Evolutionary conservation across 2,329 filamentous ascomycete species (phyloP).

Genomic region (Metarhizium sp.): DNA sequence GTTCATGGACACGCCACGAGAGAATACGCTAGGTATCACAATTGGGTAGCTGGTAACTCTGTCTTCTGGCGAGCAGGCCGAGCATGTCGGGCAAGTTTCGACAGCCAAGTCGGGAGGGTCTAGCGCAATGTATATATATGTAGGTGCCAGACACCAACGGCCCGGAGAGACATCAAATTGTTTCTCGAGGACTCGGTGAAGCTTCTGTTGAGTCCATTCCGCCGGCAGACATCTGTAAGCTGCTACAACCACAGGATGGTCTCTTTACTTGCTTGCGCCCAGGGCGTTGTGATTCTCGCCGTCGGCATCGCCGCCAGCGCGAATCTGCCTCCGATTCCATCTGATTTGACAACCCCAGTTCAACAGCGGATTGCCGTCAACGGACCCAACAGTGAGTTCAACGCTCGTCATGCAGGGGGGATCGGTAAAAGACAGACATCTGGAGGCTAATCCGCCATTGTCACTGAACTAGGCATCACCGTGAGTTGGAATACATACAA

Average conservation of each 20-base stretch:
- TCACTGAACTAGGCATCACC: slow-evolving; percentile 31
- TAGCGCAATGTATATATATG: no score
- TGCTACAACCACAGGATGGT: neutral
- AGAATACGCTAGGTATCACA: neutral
- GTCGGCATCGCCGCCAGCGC: slow-evolving; percentile 2
- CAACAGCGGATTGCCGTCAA: slow-evolving; percentile 45
- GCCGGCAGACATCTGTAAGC: no score
- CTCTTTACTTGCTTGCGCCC: neutral
- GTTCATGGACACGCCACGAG: neutral
- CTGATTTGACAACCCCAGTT: slow-evolving; percentile 40
- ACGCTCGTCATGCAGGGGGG: neutral
- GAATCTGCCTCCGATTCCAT: slow-evolving; percentile 36
- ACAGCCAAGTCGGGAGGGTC: no score
- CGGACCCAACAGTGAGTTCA: slow-evolving; percentile 33
- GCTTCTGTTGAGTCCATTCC: no score
- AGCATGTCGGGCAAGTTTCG: no score
- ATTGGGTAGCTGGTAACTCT: no score
- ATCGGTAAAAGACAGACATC: neutral
- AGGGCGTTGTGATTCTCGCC: slow-evolving; percentile 2
- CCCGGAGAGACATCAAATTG: no score
- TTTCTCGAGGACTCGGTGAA: no score
- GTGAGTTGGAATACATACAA: slow-evolving; percentile 50
- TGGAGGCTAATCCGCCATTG: neutral
- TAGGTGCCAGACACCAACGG: no score
- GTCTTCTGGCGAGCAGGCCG: no score